A percentile compares a stretch with the other conserved stretches of the same genome.
phyloP scores from a whole-genome alignment of 371 early-diverging fungal genomes.

The Pancytospora epiphaga region DNA sequence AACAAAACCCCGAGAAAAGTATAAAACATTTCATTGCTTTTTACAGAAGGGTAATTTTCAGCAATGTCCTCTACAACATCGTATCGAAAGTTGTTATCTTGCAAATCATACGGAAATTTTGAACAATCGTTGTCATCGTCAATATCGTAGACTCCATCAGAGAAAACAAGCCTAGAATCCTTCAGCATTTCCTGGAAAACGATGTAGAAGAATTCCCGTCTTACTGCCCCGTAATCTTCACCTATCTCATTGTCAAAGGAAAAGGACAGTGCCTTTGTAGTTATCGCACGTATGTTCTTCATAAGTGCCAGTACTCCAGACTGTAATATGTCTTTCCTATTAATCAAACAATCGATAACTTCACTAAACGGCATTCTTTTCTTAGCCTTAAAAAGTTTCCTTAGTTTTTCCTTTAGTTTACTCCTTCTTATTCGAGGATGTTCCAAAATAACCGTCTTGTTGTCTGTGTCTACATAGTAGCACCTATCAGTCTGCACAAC shows the following conservation, averaged over 20 bases:
- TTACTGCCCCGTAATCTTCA: constrained; percentile 42
- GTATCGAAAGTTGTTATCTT: too few relatives aligned
- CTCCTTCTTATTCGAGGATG: neutral
- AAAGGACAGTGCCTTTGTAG: neutral
- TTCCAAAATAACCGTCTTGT: too few relatives aligned
- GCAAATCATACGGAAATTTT: too few relatives aligned
- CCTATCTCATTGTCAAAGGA: constrained; percentile 42
- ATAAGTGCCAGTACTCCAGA: neutral
- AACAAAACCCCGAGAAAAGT: constrained; percentile 36
- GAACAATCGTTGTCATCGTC: too few relatives aligned
- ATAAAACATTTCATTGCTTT: constrained; percentile 12
- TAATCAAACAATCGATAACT: neutral
- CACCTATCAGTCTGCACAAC: too few relatives aligned
- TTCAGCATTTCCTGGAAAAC: constrained; percentile 13
- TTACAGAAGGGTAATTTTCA: neutral
- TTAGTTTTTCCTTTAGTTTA: neutral
- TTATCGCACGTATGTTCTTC: neutral
- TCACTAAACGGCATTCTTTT: neutral
- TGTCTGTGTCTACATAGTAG: too few relatives aligned
- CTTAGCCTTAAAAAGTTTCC: neutral
- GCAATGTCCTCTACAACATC: too few relatives aligned
- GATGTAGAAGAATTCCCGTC: constrained; percentile 35
- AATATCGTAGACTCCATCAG: constrained; percentile 21
- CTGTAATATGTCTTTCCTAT: neutral
- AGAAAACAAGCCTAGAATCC: constrained; percentile 14